Base-by-base conservation (phyloP, 345 rosid genomes). In the Salix viminalis region DNA sequence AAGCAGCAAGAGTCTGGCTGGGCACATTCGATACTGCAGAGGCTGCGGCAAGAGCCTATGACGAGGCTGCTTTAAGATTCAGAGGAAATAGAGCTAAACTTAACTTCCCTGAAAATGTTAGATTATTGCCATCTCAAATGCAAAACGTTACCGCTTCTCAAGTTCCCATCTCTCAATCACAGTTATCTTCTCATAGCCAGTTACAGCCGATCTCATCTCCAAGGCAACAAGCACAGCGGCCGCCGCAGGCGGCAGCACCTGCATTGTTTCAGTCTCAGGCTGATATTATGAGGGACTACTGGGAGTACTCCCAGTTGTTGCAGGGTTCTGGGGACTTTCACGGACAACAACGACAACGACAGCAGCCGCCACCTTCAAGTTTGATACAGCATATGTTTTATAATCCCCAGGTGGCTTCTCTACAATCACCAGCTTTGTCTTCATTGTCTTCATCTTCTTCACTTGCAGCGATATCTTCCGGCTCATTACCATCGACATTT, bases 41-140 rank as follows among this genome's bases (percentile, higher is more conserved):
- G 73, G 91, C 93, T 0, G 98, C 97, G 1, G 98, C 98, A 42
- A 88, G 90, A 82, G 98, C 97, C 3, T 94, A 94, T 73, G 98
- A 94, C 52, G 92, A 86, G 16, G 97, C 98, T 8, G 98, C 98
- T 28, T 85, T 94, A 62, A 68, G 92, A 60, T 94, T 94, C 87
- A 88, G 97, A 46, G 97, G 97, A 67, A 91, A 70, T 87, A 89
- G 91, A 69, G 98, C 95, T 7, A 91, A 91, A 83, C 85, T 91
- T 3, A 94, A 94, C 87, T 94, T 94, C 82, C 92, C 97, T 0
- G 97, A 94, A 79, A 82, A 86, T 70, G 96, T 84, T 48, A 72
- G 86, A 41, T 75, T 54, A 6, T 11, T 68, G 14, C 74, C 50
- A 46, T 14, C 61, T 18, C 76, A 74, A 48, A 67, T 54, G 72